Evolutionary conservation across 2,329 filamentous ascomycete genomes (phyloP).

Genomic region (Diplodia corticola): DNA sequence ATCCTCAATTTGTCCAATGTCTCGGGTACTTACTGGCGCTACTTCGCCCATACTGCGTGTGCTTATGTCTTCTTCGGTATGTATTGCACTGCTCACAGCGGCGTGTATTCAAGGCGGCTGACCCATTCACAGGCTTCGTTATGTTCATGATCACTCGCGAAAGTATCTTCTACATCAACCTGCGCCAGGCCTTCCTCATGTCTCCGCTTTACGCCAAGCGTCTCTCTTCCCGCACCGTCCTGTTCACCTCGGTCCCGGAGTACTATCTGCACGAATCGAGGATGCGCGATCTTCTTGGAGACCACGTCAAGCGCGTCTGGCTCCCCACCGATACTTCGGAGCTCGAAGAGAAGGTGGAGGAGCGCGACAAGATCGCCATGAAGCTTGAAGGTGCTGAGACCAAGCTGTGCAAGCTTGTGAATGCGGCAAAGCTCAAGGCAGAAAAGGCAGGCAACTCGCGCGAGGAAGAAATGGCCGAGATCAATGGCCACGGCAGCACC

Average conservation of each 20-base stretch:
- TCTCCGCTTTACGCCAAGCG: slow-evolving; percentile 81
- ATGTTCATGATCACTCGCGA: slow-evolving; percentile 87
- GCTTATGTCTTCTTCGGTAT: slow-evolving; percentile 76
- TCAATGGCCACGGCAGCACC: slow-evolving; percentile 2
- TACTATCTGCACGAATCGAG: slow-evolving; percentile 14
- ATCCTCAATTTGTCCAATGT: slow-evolving; percentile 79
- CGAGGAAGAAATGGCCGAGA: slow-evolving; percentile 18
- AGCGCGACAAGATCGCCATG: slow-evolving; percentile 17
- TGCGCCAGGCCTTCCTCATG: slow-evolving; percentile 88
- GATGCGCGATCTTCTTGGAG: slow-evolving; percentile 19
- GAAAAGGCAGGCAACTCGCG: not conserved
- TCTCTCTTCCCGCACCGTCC: slow-evolving; percentile 84
- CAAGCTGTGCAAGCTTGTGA: slow-evolving; percentile 19
- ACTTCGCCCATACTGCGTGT: slow-evolving; percentile 79
- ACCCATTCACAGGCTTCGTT: slow-evolving; percentile 62
- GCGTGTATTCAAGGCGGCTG: not conserved
- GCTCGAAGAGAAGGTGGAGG: slow-evolving; percentile 21
- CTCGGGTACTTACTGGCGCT: slow-evolving; percentile 55
- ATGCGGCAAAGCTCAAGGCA: slow-evolving; percentile 2
- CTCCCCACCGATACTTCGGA: slow-evolving; percentile 14
- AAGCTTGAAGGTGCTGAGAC: slow-evolving; percentile 20
- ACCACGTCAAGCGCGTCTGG: slow-evolving; percentile 21
- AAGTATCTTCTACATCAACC: slow-evolving; percentile 85
- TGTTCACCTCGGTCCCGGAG: slow-evolving; percentile 55
- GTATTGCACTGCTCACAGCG: not conserved